These are phyloP conservation scores for Paramyrothecium sp. DNA, from an alignment of 2,329 filamentous ascomycete genomes.

Conservation along the genomic window DNA sequence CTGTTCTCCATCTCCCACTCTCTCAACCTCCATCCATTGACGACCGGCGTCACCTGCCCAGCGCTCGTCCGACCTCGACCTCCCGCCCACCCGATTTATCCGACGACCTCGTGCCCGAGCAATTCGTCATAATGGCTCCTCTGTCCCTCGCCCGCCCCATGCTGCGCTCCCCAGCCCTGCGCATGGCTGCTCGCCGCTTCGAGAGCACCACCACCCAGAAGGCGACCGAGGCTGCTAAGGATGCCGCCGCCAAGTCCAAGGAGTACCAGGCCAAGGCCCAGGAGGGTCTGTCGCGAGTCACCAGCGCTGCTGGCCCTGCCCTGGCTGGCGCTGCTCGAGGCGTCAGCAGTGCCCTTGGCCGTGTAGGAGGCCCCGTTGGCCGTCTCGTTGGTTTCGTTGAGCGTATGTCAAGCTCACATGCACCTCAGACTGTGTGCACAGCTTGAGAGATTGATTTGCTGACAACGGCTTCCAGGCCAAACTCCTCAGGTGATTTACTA, in stretches of 20 bases:
- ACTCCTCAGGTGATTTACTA: slow-evolving; percentile 90
- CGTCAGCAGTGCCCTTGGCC: slow-evolving; percentile 64
- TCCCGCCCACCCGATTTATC: slow-evolving; percentile 11
- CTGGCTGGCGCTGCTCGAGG: slow-evolving; percentile 71
- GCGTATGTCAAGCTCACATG: slow-evolving; percentile 60
- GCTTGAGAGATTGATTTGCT: neutral
- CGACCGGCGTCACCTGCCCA: slow-evolving; percentile 19
- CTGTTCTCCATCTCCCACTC: slow-evolving; percentile 14
- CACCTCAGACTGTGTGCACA: neutral
- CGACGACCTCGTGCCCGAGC: neutral
- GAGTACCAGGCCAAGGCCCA: slow-evolving; percentile 64
- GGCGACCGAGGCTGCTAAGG: slow-evolving; percentile 41
- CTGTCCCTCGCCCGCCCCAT: slow-evolving; percentile 40
- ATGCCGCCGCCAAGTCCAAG: slow-evolving; percentile 38
- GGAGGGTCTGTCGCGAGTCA: slow-evolving; percentile 77
- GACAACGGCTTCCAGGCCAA: slow-evolving; percentile 57
- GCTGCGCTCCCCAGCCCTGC: slow-evolving; percentile 45
- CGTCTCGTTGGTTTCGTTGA: slow-evolving; percentile 77
- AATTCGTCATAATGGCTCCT: slow-evolving; percentile 20
- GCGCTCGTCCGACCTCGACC: slow-evolving; percentile 8
- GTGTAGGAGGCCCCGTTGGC: slow-evolving; percentile 81
- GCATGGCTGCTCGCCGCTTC: slow-evolving; percentile 54
- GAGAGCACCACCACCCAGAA: slow-evolving; percentile 55
- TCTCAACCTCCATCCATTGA: slow-evolving; percentile 32
- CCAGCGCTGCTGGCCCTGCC: slow-evolving; percentile 73